Evolutionary conservation across 306 rosid genomes (phyloP), one percentile per base, ranked within the genome.

Genomic region (Ochetophila trinervis): DNA sequence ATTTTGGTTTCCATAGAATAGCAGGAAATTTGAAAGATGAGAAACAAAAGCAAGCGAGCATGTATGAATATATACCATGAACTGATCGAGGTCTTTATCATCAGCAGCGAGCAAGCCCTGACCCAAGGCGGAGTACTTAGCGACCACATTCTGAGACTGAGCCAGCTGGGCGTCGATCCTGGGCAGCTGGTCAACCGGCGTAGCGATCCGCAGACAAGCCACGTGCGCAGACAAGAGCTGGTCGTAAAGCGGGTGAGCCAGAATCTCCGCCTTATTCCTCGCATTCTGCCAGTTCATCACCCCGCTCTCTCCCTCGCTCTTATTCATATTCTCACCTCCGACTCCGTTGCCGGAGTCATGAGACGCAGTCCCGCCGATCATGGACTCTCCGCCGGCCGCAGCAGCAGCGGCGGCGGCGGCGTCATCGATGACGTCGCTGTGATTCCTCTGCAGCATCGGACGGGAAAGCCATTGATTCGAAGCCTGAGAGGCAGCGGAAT

Each of bases 131-230:
- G 97, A 93, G 85, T 90, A 93, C 74, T 93, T 93, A 23, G 91
- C 86, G 59, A 93, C 86, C 62, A 93, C 96, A 88, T 86, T 93
- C 88, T 93, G 90, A 1, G 99, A 90, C 86, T 88, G 88, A 2
- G 90, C 88, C 40, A 93, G 82, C 88, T 93, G 96, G 20, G 96
- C 97, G 50, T 93, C 97, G 68, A 93, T 93, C 76, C 96, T 90
- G 1, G 99, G 96, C 71, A 93, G 66, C 87, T 93, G 99, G 74
- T 93, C 97, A 12, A 93, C 99, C 50, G 97, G 99, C 20, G 99
- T 93, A 32, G 99, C 97, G 78, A 93, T 93, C 76, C 97, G 82
- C 21, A 93, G 81, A 71, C 99, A 93, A 18, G 96, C 87, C 65
- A 93, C 99, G 64, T 90, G 97, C 3, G 99, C 97, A 47, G 97